Percentiles rank a stretch among this genome's conserved stretches.
Conservation (phyloP, 208 protist species). For the Acanthamoeba quina region DNA sequence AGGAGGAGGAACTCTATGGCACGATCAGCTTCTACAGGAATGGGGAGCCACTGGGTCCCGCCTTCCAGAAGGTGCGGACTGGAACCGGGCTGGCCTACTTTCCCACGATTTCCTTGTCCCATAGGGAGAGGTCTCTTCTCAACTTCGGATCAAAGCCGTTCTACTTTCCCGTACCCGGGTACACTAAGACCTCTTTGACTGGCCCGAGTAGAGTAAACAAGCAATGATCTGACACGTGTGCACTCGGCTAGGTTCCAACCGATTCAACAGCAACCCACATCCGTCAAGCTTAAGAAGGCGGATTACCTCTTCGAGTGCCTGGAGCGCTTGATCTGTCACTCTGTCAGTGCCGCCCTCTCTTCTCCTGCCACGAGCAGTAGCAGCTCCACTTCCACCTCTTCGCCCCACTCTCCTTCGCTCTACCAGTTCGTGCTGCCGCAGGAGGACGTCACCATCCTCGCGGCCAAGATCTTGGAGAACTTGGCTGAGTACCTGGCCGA, state of each 20-base stretch:
- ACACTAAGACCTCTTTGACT: neutral
- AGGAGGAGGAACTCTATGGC: conserved; percentile 30
- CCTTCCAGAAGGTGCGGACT: conserved; percentile 52
- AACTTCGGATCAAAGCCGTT: conserved; percentile 78
- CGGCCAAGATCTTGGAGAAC: conserved; percentile 52
- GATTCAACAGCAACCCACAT: neutral
- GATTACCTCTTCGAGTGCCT: conserved; percentile 13
- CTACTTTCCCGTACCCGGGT: neutral
- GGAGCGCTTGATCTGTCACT: conserved; percentile 16
- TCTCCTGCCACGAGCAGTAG: neutral
- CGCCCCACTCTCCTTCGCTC: conserved; percentile 3
- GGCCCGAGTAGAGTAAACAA: too few relatives aligned
- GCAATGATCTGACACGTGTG: neutral
- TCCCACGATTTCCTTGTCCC: conserved; percentile 72
- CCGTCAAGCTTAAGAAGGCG: neutral
- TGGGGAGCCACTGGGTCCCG: conserved; percentile 51
- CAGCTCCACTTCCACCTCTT: neutral
- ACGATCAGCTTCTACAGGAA: conserved; percentile 75
- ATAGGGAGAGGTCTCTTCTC: conserved; percentile 60
- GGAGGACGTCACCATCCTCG: conserved; percentile 12
- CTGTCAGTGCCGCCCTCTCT: neutral
- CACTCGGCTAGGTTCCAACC: neutral
- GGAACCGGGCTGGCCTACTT: conserved; percentile 76
- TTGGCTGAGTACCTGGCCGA: conserved; percentile 4
- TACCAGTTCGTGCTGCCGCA: conserved; percentile 17